These are phyloP conservation scores for Salicornia ramosissima DNA, from an alignment of 148 eudicot species.

Conservation along the genomic window DNA sequence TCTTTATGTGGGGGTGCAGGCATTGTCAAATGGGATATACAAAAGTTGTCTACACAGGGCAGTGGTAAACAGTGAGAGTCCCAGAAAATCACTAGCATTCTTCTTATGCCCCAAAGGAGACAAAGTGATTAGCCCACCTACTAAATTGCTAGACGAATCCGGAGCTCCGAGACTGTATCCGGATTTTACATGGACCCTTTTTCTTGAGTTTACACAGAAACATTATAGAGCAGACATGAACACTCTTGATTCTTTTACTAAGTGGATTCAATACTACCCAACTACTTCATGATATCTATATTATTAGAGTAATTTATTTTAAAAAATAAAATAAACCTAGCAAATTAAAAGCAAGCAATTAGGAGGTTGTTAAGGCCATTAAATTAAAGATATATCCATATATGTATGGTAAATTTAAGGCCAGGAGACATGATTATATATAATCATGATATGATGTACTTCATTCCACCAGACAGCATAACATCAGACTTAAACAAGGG, in stretches of 20 bases:
- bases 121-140: slow-evolving; percentile 42
- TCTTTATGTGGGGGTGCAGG: slow-evolving; percentile 22
- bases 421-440: slow-evolving; percentile 11
- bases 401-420: slow-evolving; percentile 2
- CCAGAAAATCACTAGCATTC: slow-evolving; percentile 45
- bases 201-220: slow-evolving; percentile 46
- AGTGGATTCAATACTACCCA: slow-evolving; percentile 25
- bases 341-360: not conserved
- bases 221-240: slow-evolving; percentile 41
- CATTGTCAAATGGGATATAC: slow-evolving; percentile 45
- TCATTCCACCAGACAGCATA: slow-evolving; percentile 1
- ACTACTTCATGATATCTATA: not conserved
- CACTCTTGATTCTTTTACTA: slow-evolving; percentile 40
- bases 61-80: slow-evolving; percentile 35
- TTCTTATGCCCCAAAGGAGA: slow-evolving; percentile 42
- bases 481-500: not conserved
- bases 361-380: not conserved
- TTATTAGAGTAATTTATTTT: too few species aligned
- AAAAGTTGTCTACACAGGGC: slow-evolving; percentile 55
- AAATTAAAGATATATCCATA: too few species aligned
- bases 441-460: too few species aligned
- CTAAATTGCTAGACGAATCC: slow-evolving; percentile 19
- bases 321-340: too few species aligned
- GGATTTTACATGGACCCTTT: slow-evolving; percentile 43
- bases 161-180: slow-evolving; percentile 34